Conservation (phyloP, 2,329 filamentous ascomycete species). For the Aureobasidium sp. region DNA sequence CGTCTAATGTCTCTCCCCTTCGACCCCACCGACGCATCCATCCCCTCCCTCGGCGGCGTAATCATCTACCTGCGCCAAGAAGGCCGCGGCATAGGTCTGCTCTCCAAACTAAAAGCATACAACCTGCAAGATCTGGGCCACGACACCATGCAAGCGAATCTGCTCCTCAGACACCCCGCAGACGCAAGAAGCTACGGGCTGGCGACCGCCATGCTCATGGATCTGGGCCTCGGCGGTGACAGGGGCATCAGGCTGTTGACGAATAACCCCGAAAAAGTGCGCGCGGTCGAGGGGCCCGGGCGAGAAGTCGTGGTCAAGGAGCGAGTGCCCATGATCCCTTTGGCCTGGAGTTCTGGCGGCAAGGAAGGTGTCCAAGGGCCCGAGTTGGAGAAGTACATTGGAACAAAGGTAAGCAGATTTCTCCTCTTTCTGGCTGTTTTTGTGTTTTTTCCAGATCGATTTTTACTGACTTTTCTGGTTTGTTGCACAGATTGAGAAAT, state of each 20-base stretch:
- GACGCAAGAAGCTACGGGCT: constrained; percentile 92
- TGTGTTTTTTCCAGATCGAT: too few species aligned
- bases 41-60: constrained; percentile 59
- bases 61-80: constrained; percentile 96
- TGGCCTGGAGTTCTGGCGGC: constrained; percentile 78
- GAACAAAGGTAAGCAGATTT: constrained; percentile 68
- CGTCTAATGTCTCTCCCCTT: constrained; percentile 60
- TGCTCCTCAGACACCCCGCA: constrained; percentile 83
- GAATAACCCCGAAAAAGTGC: constrained; percentile 96
- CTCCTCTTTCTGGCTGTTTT: too few species aligned
- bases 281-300: constrained; percentile 86
- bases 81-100: constrained; percentile 87
- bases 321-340: constrained; percentile 87
- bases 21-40: constrained; percentile 1
- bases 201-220: constrained; percentile 89
- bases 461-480: constrained; percentile 17
- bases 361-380: constrained; percentile 74
- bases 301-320: constrained; percentile 83
- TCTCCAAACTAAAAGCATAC: constrained; percentile 95
- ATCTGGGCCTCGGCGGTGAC: constrained; percentile 66
- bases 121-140: constrained; percentile 93
- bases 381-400: constrained; percentile 89
- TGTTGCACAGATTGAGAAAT: constrained; percentile 42
- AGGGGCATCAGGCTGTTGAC: constrained; percentile 75
- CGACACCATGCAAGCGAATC: constrained; percentile 95